Conservation (phyloP, 148 eudicot genomes). For the Dianthus caryophyllus region DNA sequence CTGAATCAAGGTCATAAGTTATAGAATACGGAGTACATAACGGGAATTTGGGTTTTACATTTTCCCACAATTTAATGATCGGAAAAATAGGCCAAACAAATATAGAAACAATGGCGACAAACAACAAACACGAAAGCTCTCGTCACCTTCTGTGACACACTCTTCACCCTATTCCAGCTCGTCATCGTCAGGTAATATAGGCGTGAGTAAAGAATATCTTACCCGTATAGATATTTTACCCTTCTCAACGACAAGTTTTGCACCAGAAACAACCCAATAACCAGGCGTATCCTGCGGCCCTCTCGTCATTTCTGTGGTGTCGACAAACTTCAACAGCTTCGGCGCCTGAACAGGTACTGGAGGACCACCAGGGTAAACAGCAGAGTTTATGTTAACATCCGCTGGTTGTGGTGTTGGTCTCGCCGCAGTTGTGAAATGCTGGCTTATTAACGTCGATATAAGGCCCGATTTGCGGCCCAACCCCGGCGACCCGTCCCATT, state of each 20-base stretch:
- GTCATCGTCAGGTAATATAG: constrained; percentile 66
- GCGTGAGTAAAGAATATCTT: constrained; percentile 75
- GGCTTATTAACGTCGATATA: constrained; percentile 88
- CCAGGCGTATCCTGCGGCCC: constrained; percentile 99
- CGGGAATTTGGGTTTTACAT: not conserved
- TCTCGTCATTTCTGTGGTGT: constrained; percentile 85
- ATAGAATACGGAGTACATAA: not conserved
- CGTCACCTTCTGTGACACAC: not conserved
- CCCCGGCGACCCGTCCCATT: constrained; percentile 97
- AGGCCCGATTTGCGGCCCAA: constrained; percentile 92
- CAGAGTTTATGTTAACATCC: constrained; percentile 93
- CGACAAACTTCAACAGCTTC: constrained; percentile 76
- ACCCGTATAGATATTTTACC: constrained; percentile 83
- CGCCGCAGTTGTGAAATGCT: constrained; percentile 68
- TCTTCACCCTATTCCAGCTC: constrained; percentile 31
- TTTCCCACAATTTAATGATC: not conserved
- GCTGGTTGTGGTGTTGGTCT: constrained; percentile 85
- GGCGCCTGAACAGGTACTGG: constrained; percentile 87
- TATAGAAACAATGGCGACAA: constrained; percentile 1
- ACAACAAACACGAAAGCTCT: not conserved
- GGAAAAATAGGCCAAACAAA: not conserved
- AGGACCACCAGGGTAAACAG: constrained; percentile 96
- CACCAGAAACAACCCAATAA: constrained; percentile 97
- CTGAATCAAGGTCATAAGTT: not conserved
- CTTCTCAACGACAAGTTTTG: constrained; percentile 81